A percentile compares a stretch with the other conserved stretches of the same genome.
Evolutionary conservation across 2,329 filamentous ascomycete species (phyloP).

Genomic region (Calonectria montana): DNA sequence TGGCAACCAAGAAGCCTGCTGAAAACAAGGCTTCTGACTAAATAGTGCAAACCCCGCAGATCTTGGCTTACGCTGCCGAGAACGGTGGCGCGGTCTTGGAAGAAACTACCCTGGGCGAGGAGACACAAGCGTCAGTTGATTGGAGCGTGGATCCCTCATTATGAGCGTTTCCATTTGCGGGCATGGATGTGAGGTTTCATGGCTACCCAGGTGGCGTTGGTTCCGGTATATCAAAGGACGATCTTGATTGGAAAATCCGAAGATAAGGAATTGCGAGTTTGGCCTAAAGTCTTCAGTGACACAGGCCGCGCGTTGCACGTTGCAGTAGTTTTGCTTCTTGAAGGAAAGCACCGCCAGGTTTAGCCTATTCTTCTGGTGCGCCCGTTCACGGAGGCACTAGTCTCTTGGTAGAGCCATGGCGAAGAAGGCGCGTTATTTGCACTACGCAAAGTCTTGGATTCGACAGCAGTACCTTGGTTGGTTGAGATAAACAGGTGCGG

Average conservation of each 20-base stretch:
- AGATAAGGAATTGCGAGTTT: too few relatives aligned
- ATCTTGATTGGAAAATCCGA: not conserved
- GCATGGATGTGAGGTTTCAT: not conserved
- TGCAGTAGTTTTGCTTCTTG: not conserved
- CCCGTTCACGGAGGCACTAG: too few relatives aligned
- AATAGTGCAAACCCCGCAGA: not conserved
- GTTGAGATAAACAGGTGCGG: too few relatives aligned
- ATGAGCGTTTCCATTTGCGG: not conserved
- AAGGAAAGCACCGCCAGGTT: too few relatives aligned
- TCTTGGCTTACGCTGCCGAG: slow-evolving; percentile 2
- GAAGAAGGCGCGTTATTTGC: too few relatives aligned
- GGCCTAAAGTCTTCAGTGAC: not conserved
- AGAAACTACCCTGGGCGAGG: not conserved
- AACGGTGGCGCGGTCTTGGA: not conserved
- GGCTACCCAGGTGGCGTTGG: not conserved
- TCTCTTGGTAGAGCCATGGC: too few relatives aligned
- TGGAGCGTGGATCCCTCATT: not conserved
- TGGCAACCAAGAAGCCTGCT: not conserved
- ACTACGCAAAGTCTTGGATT: too few relatives aligned
- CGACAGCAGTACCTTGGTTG: too few relatives aligned
- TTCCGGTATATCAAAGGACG: not conserved
- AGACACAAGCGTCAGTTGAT: not conserved
- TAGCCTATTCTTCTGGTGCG: too few relatives aligned
- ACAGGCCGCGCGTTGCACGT: not conserved
- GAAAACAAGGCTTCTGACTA: not conserved